phyloP scores from a whole-genome alignment of 768 basidiomycete species.

The Rhodotorula graminis region DNA sequence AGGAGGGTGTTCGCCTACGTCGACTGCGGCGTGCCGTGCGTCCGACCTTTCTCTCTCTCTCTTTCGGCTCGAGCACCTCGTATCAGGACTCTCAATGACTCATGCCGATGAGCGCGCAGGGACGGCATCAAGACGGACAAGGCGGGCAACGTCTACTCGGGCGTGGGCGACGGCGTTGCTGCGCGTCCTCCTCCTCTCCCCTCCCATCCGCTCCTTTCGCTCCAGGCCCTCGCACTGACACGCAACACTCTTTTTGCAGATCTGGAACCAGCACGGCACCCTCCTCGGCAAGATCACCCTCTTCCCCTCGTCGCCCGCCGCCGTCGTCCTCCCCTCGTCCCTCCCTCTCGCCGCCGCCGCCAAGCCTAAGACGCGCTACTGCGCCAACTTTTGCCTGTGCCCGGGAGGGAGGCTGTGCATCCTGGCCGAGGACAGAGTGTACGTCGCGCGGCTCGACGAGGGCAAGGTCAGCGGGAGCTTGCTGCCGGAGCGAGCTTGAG shows the following conservation, averaged over 20 bases:
- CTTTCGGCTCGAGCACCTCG: too few species aligned
- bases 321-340: not conserved
- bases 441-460: not conserved
- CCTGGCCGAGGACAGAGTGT: slow-evolving; percentile 20
- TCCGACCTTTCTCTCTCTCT: not conserved
- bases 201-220: not conserved
- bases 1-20: slow-evolving; percentile 64
- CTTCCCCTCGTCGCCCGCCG: not conserved
- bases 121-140: slow-evolving; percentile 66
- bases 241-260: slow-evolving; percentile 1
- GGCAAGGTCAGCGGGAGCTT: not conserved
- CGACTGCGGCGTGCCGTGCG: slow-evolving; percentile 49
- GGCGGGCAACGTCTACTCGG: slow-evolving; percentile 63
- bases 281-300: slow-evolving; percentile 37
- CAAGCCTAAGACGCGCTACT: not conserved
- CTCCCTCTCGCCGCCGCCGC: not conserved
- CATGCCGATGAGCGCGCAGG: not conserved
- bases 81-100: not conserved
- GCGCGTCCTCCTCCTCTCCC: not conserved
- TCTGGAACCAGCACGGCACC: slow-evolving; percentile 33
- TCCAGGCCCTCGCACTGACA: not conserved
- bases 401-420: slow-evolving; percentile 12
- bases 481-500: not conserved
- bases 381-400: slow-evolving; percentile 24
- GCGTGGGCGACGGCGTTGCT: slow-evolving; percentile 65